Percentiles rank a stretch among this genome's conserved stretches.
Conservation (phyloP, 768 basidiomycete species). For the Tricholoma terreum region DNA sequence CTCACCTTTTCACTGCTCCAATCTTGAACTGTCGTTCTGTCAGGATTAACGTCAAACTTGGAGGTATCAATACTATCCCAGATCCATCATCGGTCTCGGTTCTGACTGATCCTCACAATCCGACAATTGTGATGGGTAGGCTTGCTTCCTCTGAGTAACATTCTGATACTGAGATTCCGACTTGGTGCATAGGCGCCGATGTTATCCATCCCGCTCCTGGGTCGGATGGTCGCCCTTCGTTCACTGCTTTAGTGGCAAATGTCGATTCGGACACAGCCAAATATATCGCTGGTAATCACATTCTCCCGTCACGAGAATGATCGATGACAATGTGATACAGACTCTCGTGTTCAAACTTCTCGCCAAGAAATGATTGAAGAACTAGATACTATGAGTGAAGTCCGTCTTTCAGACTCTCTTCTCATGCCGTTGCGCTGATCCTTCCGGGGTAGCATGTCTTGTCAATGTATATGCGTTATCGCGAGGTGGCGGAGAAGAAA, state of each 20-base stretch:
- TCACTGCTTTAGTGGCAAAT: slow-evolving; percentile 76
- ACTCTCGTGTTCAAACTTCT: slow-evolving; percentile 62
- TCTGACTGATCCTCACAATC: slow-evolving; percentile 66
- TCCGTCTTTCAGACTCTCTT: slow-evolving; percentile 18
- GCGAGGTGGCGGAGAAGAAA: slow-evolving; percentile 50
- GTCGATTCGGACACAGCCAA: slow-evolving; percentile 76
- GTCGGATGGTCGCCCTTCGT: slow-evolving; percentile 75
- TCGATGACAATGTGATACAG: slow-evolving; percentile 27
- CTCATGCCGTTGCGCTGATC: neutral
- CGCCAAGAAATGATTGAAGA: slow-evolving; percentile 78
- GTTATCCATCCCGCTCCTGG: slow-evolving; percentile 84
- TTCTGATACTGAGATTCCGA: neutral
- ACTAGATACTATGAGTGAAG: slow-evolving; percentile 62
- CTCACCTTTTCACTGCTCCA: neutral
- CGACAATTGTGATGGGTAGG: slow-evolving; percentile 77
- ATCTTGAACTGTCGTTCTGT: slow-evolving; percentile 1
- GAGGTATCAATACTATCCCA: slow-evolving; percentile 79
- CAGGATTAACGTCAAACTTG: slow-evolving; percentile 82
- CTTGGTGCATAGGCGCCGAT: slow-evolving; percentile 56
- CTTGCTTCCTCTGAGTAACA: neutral
- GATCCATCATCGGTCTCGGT: slow-evolving; percentile 62
- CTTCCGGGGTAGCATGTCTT: slow-evolving; percentile 48
- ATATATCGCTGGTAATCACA: slow-evolving; percentile 45
- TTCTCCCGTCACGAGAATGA: neutral
- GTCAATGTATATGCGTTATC: slow-evolving; percentile 55